A percentile compares a stretch with the other conserved stretches of the same genome.
Evolutionary conservation across 441 rosid genomes (phyloP).

Genomic region (Populus trichocarpa): DNA sequence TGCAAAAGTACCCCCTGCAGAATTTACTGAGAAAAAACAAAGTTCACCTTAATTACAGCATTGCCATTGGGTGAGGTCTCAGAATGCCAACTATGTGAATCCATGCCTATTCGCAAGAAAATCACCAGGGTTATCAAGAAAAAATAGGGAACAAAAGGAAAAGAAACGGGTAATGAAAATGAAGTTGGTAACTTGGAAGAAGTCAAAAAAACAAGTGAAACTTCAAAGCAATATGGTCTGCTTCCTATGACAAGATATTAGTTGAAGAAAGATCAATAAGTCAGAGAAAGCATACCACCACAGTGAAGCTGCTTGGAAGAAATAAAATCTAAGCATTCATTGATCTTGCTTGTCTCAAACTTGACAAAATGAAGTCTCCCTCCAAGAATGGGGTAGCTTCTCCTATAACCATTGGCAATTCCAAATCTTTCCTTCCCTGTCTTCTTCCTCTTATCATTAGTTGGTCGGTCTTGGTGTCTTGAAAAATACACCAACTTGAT

Average conservation of each 20-base stretch:
- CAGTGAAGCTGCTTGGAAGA: constrained; percentile 90
- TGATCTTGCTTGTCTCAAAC: constrained; percentile 90
- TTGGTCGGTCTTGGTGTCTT: constrained; percentile 73
- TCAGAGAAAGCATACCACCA: constrained; percentile 44
- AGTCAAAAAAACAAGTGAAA: not conserved
- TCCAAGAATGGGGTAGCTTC: constrained; percentile 95
- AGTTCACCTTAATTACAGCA: constrained; percentile 59
- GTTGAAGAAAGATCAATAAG: constrained; percentile 6
- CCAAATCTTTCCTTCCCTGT: constrained; percentile 69
- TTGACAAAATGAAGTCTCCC: constrained; percentile 98
- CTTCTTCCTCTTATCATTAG: constrained; percentile 68
- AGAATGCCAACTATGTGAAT: constrained; percentile 44
- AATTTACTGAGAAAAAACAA: not conserved
- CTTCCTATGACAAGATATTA: not conserved
- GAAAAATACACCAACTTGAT: constrained; percentile 96
- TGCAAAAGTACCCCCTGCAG: not conserved
- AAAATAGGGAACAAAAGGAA: not conserved
- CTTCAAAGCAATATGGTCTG: not conserved
- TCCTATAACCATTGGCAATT: constrained; percentile 70
- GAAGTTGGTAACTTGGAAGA: constrained; percentile 12
- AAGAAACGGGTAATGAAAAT: constrained; percentile 6
- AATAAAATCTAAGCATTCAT: constrained; percentile 91
- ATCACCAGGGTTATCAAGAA: constrained; percentile 8
- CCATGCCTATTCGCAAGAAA: constrained; percentile 39
- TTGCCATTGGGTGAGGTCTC: constrained; percentile 30